Percentiles rank a stretch among this genome's conserved stretches.
Evolutionary conservation across 1,284 basidiomycete genomes (phyloP).

Genomic region (Pholiota adiposa): DNA sequence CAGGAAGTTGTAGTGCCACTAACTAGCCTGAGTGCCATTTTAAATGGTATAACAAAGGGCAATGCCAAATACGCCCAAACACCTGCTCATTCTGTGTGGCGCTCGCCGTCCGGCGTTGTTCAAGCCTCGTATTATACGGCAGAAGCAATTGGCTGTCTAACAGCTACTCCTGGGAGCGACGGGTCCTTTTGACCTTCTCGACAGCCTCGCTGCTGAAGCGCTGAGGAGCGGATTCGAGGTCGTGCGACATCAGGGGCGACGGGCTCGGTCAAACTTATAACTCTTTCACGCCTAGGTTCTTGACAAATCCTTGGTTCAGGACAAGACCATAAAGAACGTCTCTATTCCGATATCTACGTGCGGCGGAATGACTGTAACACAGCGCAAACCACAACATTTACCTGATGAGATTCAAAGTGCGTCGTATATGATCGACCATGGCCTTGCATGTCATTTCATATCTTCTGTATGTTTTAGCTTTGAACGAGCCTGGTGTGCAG

Average conservation of each 20-base stretch:
- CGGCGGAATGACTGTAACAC: conserved; percentile 70
- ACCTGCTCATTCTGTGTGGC: conserved; percentile 29
- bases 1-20: too few species aligned
- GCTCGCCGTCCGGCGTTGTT: conserved; percentile 22
- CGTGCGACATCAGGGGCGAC: conserved; percentile 24
- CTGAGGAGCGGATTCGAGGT: conserved; percentile 15
- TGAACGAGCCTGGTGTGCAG: conserved; percentile 78
- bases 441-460: conserved; percentile 29
- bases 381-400: conserved; percentile 72
- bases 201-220: conserved; percentile 13
- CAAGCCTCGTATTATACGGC: conserved; percentile 24
- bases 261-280: conserved; percentile 12
- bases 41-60: too few species aligned
- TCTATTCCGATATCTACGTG: conserved; percentile 10
- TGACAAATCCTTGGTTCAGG: conserved; percentile 15
- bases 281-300: conserved; percentile 18
- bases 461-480: conserved; percentile 44
- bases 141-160: conserved; percentile 19
- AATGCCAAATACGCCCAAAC: conserved; percentile 26
- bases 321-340: conserved; percentile 13
- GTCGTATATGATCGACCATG: conserved; percentile 35
- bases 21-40: too few species aligned
- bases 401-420: conserved; percentile 78
- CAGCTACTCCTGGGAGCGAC: conserved; percentile 10
- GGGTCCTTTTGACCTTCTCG: conserved; percentile 9